Base-by-base conservation (phyloP, 106 monocot genomes). In the Dioscorea dumetorum region DNA sequence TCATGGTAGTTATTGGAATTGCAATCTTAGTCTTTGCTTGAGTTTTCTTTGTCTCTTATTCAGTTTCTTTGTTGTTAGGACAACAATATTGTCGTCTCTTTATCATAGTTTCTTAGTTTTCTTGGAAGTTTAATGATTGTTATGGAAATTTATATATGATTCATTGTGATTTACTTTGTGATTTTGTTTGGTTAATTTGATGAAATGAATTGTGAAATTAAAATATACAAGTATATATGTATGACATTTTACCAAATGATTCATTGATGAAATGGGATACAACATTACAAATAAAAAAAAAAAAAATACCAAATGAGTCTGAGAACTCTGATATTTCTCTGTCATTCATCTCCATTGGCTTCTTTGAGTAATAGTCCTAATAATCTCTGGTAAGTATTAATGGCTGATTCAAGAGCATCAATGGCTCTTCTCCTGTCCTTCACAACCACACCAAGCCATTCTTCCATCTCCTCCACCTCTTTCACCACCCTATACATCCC, bases 381-480 rank as follows among this genome's bases (percentile, higher is more conserved):
- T 11, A 74, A 58, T 24, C n/a, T 74, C 67, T 74, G 22, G 32
- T 74, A 74, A 67, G 58, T 67, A 20, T 18, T 50, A 14, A 74
- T 74, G 16, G 66, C 24, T 16, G 24, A 17, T 59, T 74, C 74
- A 12, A 67, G 75, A 28, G 0, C 61, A 52, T 52, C 52, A 8
- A 67, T 21, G 14, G 74, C 68, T 22, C 61, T 68, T 22, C 75
- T 68, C 60, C 75, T 50, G 10, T 75, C 67, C 32, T 75, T 53
- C 51, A 16, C 50, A 17, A 33, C 67, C 31, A 67, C 58, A 58
- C 24, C 12, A 61, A 75, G 31, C 33, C 53, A 61, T 17, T 54
- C 62, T 33, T 75, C 54, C 68, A 68, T 68, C 20, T 75, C 75
- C 33, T 23, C 62, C 68, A 62, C 52, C 24, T 75, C 56, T 21